Conservation (phyloP, 495 filamentous ascomycete genomes). For the Letharia columbiana region DNA sequence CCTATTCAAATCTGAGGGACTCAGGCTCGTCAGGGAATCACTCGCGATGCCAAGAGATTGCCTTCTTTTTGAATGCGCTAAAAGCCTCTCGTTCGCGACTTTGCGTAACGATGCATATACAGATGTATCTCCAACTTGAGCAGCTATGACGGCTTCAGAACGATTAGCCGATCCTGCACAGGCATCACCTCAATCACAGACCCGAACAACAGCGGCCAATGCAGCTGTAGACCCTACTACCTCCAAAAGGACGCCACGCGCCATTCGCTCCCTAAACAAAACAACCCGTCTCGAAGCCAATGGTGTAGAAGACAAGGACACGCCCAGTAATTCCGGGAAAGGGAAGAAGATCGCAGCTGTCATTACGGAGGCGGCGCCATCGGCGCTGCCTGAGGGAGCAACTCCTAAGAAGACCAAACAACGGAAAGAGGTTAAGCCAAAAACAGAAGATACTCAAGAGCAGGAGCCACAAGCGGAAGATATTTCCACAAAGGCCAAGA, state of each 20-base stretch:
- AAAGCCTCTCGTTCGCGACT: background rate
- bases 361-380: background rate
- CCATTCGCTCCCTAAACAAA: background rate
- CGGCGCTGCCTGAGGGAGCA: background rate
- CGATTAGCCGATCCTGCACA: background rate
- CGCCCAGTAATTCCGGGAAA: background rate
- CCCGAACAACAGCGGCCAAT: background rate
- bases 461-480: background rate
- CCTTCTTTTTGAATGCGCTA: too few species aligned
- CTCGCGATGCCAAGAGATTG: too few species aligned
- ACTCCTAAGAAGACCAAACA: background rate
- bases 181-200: slow-evolving; percentile 2
- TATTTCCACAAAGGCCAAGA: background rate
- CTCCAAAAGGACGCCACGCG: background rate
- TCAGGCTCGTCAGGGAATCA: too few species aligned
- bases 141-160: slow-evolving; percentile 5
- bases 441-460: background rate
- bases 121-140: background rate
- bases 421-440: background rate
- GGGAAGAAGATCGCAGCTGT: background rate
- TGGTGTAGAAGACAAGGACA: background rate
- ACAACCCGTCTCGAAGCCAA: background rate
- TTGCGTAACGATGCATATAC: background rate
- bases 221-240: background rate
- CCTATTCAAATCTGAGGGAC: too few species aligned